Evolutionary conservation across 2,329 filamentous ascomycete species (phyloP).

Genomic region (Trichoderma afroharzianum): DNA sequence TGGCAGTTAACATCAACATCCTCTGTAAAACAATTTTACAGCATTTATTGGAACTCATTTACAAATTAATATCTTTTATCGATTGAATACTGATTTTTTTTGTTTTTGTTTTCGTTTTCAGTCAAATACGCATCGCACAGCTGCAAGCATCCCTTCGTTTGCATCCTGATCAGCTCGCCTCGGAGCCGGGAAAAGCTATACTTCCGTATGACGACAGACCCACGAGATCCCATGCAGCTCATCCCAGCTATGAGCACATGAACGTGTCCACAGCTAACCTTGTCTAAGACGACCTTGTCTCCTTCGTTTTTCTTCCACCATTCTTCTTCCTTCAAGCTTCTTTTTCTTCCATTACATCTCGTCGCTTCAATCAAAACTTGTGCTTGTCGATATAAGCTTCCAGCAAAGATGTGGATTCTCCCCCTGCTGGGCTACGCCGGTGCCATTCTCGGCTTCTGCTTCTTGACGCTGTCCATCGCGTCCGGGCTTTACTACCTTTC

Average conservation of each 20-base stretch:
- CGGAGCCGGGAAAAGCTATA: slow-evolving; percentile 16
- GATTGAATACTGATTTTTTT: neutral
- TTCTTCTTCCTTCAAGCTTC: neutral
- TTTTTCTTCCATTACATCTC: neutral
- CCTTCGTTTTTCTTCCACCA: neutral
- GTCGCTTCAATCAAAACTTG: neutral
- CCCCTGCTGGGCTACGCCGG: slow-evolving; percentile 88
- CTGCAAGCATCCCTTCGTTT: neutral
- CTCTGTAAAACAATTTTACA: too few relatives aligned
- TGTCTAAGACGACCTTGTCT: neutral
- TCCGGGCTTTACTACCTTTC: slow-evolving; percentile 99
- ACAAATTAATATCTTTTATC: too few relatives aligned
- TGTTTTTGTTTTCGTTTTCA: neutral
- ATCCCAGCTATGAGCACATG: slow-evolving; percentile 7
- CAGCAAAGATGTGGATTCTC: slow-evolving; percentile 83
- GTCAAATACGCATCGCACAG: neutral
- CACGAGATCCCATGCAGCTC: neutral
- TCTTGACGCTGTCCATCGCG: slow-evolving; percentile 91
- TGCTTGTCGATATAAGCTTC: neutral
- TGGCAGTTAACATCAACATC: neutral
- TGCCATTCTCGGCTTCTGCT: slow-evolving; percentile 82
- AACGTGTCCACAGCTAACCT: slow-evolving; percentile 21
- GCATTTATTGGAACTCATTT: too few relatives aligned
- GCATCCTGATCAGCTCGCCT: neutral
- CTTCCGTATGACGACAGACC: slow-evolving; percentile 12